Conservation (phyloP, 495 filamentous ascomycete genomes). For the Penicillium canariense region DNA sequence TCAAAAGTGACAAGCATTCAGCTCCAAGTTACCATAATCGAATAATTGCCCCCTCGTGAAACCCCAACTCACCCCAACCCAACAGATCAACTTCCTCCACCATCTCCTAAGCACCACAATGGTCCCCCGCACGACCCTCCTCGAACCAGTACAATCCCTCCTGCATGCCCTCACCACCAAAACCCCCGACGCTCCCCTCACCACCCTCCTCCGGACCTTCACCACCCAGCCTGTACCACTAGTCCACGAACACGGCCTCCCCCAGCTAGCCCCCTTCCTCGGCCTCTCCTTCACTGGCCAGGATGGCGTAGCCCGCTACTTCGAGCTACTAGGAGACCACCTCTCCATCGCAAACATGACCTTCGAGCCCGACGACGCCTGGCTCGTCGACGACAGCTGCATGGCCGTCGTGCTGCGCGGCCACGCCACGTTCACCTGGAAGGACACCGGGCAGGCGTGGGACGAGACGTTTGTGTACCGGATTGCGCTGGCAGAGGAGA, state of each 20-base stretch:
- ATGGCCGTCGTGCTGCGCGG: slow-evolving; percentile 50
- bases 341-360: slow-evolving; percentile 48
- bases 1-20: too few relatives aligned
- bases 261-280: slow-evolving; percentile 59
- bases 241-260: slow-evolving; percentile 58
- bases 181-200: slow-evolving; percentile 48
- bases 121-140: slow-evolving; percentile 35
- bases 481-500: slow-evolving; percentile 44
- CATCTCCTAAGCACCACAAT: slow-evolving; percentile 11
- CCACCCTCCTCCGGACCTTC: slow-evolving; percentile 50
- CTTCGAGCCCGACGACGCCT: slow-evolving; percentile 47
- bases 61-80: not conserved
- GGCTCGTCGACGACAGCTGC: slow-evolving; percentile 47
- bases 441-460: slow-evolving; percentile 51
- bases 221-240: slow-evolving; percentile 37
- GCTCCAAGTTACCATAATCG: not conserved
- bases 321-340: slow-evolving; percentile 37
- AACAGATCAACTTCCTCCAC: not conserved
- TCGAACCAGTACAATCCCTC: slow-evolving; percentile 43
- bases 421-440: slow-evolving; percentile 49
- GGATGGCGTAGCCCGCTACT: slow-evolving; percentile 49
- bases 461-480: slow-evolving; percentile 59
- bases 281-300: slow-evolving; percentile 52
- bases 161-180: slow-evolving; percentile 41
- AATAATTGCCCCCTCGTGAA: not conserved